Base-by-base conservation (phyloP, 441 rosid species). In the Omphalea diandra region DNA sequence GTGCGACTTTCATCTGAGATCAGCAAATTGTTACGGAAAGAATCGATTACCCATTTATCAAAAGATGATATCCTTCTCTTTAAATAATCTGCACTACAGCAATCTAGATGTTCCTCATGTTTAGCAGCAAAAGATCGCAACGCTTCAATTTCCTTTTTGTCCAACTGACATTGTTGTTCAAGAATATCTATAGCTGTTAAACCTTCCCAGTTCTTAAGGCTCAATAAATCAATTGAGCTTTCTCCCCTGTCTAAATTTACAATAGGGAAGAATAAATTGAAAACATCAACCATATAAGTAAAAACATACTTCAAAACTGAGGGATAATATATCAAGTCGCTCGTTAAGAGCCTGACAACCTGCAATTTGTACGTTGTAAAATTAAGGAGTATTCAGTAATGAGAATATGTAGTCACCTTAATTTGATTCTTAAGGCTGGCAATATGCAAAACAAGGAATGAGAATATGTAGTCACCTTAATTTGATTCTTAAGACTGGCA, bases 401-500 rank as follows among this genome's bases (percentile, higher is more conserved):
- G 17, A 43, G 47, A 43, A 43, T 9, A 43, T 5, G 10, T 6
- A 8, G 11, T 24, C 5, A 53, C 57, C 57, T 53, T 1, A 22
- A 26, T 53, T 53, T 24, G 32, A 53, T 53, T 53, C 57, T 9
- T 53, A 10, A 10, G 57, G 26, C 57, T 53, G 57, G 57, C 57
- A 53, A 53, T 53, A 53, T 53, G 57, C 57, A 53, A 53, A 24
- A 10, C n/a, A n/a, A 36, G 40, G 40, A 36, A 36, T 36, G 17
- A 43, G 47, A 43, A 43, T 9, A 43, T 5, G 10, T 6, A 8
- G 11, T 24, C 5, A 53, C 57, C 57, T 53, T 1, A 22, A 26
- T 53, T 53, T 24, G 32, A 53, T 53, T 53, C 57, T 9, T 53
- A 10, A 10, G 57, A 53, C 57, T 53, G 57, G 57, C 57, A 53